A percentile compares a stretch with the other conserved stretches of the same genome.
These are phyloP conservation scores for Astrothelium subdiscretum DNA, from an alignment of 495 filamentous ascomycete species.

Conservation along the genomic window DNA sequence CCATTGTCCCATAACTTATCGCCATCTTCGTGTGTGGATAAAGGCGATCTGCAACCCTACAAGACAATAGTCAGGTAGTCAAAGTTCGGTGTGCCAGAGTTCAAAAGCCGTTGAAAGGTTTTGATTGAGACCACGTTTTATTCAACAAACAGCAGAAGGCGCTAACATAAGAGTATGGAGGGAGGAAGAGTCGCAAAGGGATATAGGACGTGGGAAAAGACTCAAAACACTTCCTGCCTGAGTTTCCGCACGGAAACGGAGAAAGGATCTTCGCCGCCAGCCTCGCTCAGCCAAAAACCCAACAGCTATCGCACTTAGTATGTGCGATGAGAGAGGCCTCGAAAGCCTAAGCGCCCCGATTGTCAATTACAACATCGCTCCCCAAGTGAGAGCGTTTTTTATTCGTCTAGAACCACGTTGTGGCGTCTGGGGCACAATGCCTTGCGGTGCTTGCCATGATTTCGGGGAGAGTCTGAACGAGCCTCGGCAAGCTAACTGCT, in stretches of 20 bases:
- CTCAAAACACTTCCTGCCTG: neutral
- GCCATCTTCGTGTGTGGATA: slow-evolving; percentile 2
- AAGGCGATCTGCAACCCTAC: neutral
- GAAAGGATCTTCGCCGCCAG: neutral
- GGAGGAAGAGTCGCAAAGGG: neutral
- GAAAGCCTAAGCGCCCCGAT: no score
- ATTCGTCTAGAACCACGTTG: no score
- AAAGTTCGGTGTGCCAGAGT: no score
- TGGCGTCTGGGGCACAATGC: no score
- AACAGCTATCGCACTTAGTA: neutral
- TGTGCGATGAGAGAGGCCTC: no score
- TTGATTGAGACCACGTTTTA: no score
- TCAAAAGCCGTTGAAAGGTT: no score
- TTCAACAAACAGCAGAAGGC: neutral
- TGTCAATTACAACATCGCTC: no score
- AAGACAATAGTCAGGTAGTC: neutral
- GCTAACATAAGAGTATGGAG: neutral
- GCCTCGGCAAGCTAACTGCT: neutral
- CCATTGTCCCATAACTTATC: neutral
- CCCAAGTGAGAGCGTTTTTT: no score
- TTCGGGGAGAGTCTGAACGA: neutral
- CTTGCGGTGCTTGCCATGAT: no score
- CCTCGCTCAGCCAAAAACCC: no score
- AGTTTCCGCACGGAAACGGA: neutral
- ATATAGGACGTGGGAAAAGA: neutral